Evolutionary conservation across 2,329 filamentous ascomycete genomes (phyloP).

Genomic region (Fusarium citri): DNA sequence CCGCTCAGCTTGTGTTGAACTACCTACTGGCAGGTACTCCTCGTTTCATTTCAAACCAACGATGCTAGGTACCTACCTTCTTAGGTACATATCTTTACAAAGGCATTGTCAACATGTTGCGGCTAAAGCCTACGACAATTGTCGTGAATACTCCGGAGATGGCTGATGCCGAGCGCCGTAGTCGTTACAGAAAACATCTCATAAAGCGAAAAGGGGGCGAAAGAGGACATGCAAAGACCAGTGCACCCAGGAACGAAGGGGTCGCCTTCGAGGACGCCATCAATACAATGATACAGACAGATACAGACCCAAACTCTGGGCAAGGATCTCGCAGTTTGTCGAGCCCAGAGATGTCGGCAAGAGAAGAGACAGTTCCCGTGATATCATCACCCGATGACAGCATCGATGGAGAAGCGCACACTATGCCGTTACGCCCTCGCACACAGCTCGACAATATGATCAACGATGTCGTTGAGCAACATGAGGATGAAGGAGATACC

Average conservation of each 20-base stretch:
- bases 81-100: background rate
- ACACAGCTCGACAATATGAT: background rate
- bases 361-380: background rate
- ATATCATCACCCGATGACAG: background rate
- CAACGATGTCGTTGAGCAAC: background rate
- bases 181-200: slow-evolving; percentile 37
- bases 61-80: background rate
- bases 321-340: background rate
- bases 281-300: background rate
- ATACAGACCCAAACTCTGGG: background rate
- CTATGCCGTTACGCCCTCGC: background rate
- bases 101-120: slow-evolving; percentile 29
- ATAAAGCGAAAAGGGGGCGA: background rate
- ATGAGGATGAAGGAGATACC: background rate
- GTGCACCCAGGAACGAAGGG: background rate
- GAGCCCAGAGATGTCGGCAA: background rate
- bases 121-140: slow-evolving; percentile 37
- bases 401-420: background rate
- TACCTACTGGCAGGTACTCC: background rate
- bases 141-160: slow-evolving; percentile 32
- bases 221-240: background rate
- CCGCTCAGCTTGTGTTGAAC: background rate
- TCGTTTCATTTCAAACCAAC: background rate
- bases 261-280: background rate
- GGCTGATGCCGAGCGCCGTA: slow-evolving; percentile 36